These are phyloP conservation scores for Saccharomycopsis sp. DNA, from an alignment of 805 yeast genomes.

Conservation along the genomic window DNA sequence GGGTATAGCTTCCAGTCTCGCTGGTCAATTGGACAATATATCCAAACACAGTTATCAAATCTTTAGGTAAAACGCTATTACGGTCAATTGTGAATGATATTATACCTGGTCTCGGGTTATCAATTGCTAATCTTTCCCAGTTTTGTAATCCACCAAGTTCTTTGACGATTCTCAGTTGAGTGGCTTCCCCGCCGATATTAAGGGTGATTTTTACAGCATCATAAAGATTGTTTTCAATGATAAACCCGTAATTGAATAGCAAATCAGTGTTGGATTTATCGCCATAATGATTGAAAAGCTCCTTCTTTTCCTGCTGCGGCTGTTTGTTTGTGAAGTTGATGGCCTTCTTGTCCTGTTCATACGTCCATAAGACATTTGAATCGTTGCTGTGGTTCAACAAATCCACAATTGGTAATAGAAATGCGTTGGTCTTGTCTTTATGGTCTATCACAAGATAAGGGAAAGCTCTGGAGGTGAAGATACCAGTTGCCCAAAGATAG, in stretches of 20 bases:
- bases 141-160: constrained; percentile 18
- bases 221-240: constrained; percentile 45
- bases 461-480: constrained; percentile 73
- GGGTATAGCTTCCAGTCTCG: constrained; percentile 38
- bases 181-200: constrained; percentile 34
- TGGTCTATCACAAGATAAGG: constrained; percentile 57
- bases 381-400: constrained; percentile 64
- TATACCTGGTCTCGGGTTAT: constrained; percentile 25
- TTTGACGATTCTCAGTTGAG: no score
- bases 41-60: constrained; percentile 48
- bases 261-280: constrained; percentile 82
- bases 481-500: constrained; percentile 69
- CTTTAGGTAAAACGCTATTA: constrained; percentile 34
- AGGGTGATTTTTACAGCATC: constrained; percentile 58
- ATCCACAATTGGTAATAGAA: constrained; percentile 75
- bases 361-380: constrained; percentile 59
- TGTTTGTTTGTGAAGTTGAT: constrained; percentile 16
- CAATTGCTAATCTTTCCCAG: constrained; percentile 28
- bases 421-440: constrained; percentile 37
- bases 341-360: constrained; percentile 19
- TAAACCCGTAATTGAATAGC: constrained; percentile 77
- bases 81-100: constrained; percentile 32
- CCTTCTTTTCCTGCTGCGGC: constrained; percentile 30
- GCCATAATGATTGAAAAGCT: constrained; percentile 79
- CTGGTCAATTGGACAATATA: constrained; percentile 43